Conservation (phyloP, 164 flowering plant genomes). For the Stephania yunnanensis region DNA sequence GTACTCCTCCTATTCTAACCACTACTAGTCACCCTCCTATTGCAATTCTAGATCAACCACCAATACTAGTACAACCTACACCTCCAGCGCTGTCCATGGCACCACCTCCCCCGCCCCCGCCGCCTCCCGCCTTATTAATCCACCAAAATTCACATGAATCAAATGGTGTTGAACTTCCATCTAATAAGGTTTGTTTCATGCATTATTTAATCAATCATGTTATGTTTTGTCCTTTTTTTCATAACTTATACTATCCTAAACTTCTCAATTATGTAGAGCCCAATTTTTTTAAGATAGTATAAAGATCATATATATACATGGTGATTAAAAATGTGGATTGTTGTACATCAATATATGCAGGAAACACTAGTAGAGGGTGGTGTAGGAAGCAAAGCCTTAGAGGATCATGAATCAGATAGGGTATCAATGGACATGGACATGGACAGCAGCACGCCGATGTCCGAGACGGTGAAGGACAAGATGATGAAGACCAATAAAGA, state of each 20-base stretch:
- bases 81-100: neutral
- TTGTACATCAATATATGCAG: neutral
- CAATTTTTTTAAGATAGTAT: neutral
- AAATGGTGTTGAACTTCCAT: constrained; percentile 33
- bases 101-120: constrained; percentile 13
- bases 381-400: neutral
- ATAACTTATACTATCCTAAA: too few species aligned
- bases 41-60: constrained; percentile 20
- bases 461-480: constrained; percentile 8
- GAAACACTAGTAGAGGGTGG: neutral
- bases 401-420: constrained; percentile 4
- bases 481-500: neutral
- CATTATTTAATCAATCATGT: neutral
- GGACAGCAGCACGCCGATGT: constrained; percentile 12
- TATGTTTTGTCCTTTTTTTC: too few species aligned
- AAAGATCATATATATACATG: too few species aligned
- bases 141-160: constrained; percentile 44
- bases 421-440: constrained; percentile 13
- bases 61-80: constrained; percentile 9
- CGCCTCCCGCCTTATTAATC: constrained; percentile 20
- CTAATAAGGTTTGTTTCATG: constrained; percentile 43
- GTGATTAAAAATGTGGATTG: too few species aligned
- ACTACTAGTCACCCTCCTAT: constrained; percentile 15
- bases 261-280: neutral
- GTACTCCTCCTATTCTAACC: neutral